phyloP scores from a whole-genome alignment of 805 yeast species.

The Blastobotrys mokoenaii region DNA sequence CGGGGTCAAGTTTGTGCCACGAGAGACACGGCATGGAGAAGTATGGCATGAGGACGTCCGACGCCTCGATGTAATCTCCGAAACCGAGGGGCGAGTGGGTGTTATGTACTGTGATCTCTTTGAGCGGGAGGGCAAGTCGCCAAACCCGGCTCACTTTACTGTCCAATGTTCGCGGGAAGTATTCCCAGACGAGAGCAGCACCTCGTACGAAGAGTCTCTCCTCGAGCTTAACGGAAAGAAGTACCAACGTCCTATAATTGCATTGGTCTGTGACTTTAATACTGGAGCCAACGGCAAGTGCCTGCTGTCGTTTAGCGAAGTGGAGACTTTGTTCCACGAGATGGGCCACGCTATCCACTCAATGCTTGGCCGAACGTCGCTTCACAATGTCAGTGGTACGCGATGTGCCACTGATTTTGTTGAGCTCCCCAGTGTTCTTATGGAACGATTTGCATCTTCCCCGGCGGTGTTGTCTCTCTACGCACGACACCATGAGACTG shows the following conservation, averaged over 20 bases:
- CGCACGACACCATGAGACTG: slow-evolving; percentile 65
- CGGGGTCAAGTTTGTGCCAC: slow-evolving; percentile 69
- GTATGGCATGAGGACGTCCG: slow-evolving; percentile 86
- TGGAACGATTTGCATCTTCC: slow-evolving; percentile 88
- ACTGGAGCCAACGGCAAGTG: slow-evolving; percentile 38
- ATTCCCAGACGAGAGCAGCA: slow-evolving; percentile 15
- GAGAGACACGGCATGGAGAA: slow-evolving; percentile 56
- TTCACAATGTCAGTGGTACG: slow-evolving; percentile 92
- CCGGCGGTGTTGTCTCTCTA: slow-evolving; percentile 63
- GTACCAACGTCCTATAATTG: slow-evolving; percentile 82
- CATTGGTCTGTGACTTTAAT: slow-evolving; percentile 76
- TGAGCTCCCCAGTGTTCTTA: slow-evolving; percentile 90
- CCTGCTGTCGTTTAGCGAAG: slow-evolving; percentile 62
- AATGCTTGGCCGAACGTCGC: slow-evolving; percentile 83
- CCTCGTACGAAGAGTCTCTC: slow-evolving; percentile 3
- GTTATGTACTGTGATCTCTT: slow-evolving; percentile 82
- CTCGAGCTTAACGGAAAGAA: slow-evolving; percentile 30
- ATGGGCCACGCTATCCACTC: slow-evolving; percentile 99
- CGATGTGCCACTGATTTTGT: slow-evolving; percentile 95
- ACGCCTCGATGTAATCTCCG: slow-evolving; percentile 66
- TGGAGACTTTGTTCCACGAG: slow-evolving; percentile 92
- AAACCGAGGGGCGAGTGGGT: slow-evolving; percentile 58
- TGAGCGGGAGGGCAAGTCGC: slow-evolving; percentile 64
- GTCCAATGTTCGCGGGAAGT: slow-evolving; percentile 87
- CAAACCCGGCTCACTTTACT: slow-evolving; percentile 92